Percentiles rank a stretch among this genome's conserved stretches.
These are phyloP conservation scores for Nitzschia inconspicua DNA, from an alignment of 108 stramenopile species.

Conservation along the genomic window DNA sequence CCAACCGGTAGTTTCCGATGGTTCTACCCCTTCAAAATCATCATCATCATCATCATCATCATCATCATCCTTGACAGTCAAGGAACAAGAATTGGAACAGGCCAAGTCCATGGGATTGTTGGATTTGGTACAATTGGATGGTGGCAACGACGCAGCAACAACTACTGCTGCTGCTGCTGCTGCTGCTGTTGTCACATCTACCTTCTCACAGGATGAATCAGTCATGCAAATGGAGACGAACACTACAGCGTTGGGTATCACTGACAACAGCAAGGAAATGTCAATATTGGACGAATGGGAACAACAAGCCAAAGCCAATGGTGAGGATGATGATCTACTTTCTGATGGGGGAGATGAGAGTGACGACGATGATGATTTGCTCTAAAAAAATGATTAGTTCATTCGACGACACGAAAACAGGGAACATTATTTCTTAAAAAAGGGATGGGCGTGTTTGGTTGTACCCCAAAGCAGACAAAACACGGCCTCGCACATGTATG, in stretches of 20 bases:
- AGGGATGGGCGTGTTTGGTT: too few relatives aligned
- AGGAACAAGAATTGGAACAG: slow-evolving; percentile 19
- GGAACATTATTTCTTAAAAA: too few relatives aligned
- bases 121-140: neutral
- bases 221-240: neutral
- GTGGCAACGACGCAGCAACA: neutral
- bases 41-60: too few relatives aligned
- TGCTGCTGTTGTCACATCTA: too few relatives aligned
- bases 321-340: slow-evolving; percentile 21
- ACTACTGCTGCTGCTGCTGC: neutral
- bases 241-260: neutral
- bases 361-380: slow-evolving; percentile 42
- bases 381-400: too few relatives aligned
- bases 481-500: too few relatives aligned
- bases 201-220: neutral
- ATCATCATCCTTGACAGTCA: slow-evolving; percentile 2
- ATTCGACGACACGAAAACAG: too few relatives aligned
- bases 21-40: too few relatives aligned
- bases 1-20: neutral
- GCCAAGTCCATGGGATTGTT: slow-evolving; percentile 8
- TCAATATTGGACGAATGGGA: slow-evolving; percentile 18
- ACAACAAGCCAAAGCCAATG: neutral
- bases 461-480: too few relatives aligned
- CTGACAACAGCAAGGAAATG: slow-evolving; percentile 1
- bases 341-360: slow-evolving; percentile 19